These are phyloP conservation scores for Cordyceps javanica DNA, from an alignment of 2,329 filamentous ascomycete genomes.

Conservation along the genomic window DNA sequence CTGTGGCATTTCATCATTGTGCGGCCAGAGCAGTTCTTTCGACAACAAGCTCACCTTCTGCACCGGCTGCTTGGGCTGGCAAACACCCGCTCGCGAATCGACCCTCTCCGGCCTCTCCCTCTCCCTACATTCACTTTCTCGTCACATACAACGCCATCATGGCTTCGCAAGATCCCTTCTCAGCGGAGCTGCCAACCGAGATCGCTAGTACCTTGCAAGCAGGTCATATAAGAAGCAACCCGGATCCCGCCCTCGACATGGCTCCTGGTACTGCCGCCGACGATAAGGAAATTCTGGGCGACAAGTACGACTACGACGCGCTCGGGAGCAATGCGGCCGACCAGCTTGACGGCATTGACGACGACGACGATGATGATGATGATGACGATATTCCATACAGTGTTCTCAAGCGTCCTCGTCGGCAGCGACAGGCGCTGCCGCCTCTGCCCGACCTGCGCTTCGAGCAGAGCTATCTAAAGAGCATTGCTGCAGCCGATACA, in stretches of 20 bases:
- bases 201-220: slow-evolving; percentile 76
- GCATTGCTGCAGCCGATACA: slow-evolving; percentile 71
- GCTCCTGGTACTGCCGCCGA: slow-evolving; percentile 74
- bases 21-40: too few species aligned
- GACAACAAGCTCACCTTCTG: too few species aligned
- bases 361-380: slow-evolving; percentile 48
- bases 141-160: slow-evolving; percentile 31
- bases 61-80: neutral
- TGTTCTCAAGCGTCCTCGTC: slow-evolving; percentile 50
- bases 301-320: slow-evolving; percentile 4
- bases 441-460: slow-evolving; percentile 86
- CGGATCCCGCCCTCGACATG: slow-evolving; percentile 67
- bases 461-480: slow-evolving; percentile 95
- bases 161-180: slow-evolving; percentile 23
- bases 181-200: slow-evolving; percentile 48
- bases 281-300: slow-evolving; percentile 30
- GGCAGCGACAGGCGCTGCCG: slow-evolving; percentile 42
- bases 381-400: slow-evolving; percentile 66
- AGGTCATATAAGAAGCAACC: slow-evolving; percentile 66
- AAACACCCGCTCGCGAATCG: neutral
- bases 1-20: too few species aligned
- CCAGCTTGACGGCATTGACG: slow-evolving; percentile 28
- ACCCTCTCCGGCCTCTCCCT: neutral
- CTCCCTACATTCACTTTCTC: neutral
- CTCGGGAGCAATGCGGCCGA: neutral